Evolutionary conservation across 208 protist species (phyloP), one percentile per base, ranked within the genome.

Genomic region (Leishmania braziliensis): DNA sequence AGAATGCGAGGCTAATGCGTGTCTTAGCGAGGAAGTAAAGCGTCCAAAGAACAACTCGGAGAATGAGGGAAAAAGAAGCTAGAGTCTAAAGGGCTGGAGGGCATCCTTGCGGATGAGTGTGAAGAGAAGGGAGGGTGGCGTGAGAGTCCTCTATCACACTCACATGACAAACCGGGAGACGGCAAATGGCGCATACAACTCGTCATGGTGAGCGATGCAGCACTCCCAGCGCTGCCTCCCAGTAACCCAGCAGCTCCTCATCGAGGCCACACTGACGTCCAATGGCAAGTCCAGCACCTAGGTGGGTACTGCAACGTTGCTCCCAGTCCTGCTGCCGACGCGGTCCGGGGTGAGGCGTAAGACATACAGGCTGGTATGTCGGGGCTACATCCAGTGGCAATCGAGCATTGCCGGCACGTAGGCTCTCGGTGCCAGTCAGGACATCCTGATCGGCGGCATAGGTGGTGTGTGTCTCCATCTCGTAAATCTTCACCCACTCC

Each of bases 401-500:
- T 50, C 26, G 8, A 56, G 3, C 68, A 72, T 48, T n/a, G 43
- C 68, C 23, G 43, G 68, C 36, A 33, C 26, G 39, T 26, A 72
- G 43, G 68, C 39, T 33, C 23, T 50, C 20, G 68, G 3, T 46
- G 16, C 29, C 51, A 8, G 39, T 63, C 54, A 48, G 53, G n/a
- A 8, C 43, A 33, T 71, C 75, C 60, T 70, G 6, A 54, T 51
- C 68, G 14, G 26, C 46, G 70, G 77, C 48, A 78, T 90, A 92
- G 9, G 87, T 85, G 33, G 79, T 77, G 69, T 81, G 65, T 9
- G 80, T 78, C 48, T 81, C 84, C 87, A 93, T 91, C 33, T 90
- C 82, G 56, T 90, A 91, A 9, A 89, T 53, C 68, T 85, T 83
- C 6, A 90, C 74, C 53, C 75, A 77, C 76, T 90, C 88, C 58